Conservation (phyloP, 768 basidiomycete species). For the Auricularia sp. region DNA sequence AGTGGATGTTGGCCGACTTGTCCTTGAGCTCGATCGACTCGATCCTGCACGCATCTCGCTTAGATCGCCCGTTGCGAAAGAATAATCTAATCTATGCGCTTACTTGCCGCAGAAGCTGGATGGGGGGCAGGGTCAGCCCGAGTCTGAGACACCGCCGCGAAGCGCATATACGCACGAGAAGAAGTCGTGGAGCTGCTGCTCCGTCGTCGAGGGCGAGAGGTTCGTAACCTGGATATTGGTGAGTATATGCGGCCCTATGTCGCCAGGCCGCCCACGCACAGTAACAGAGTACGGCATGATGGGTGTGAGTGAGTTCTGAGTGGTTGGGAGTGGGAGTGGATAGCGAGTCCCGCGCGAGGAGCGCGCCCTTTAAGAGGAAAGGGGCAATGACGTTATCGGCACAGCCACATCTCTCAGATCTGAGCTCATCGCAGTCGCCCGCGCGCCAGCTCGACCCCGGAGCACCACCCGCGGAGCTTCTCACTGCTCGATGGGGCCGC, state of each 20-base stretch:
- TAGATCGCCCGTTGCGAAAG: constrained; percentile 6
- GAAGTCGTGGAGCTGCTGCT: constrained; percentile 65
- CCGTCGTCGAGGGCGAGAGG: constrained; percentile 55
- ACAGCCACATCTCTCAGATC: not conserved
- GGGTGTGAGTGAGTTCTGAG: not conserved
- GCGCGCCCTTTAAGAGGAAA: not conserved
- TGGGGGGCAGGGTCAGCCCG: not conserved
- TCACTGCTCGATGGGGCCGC: too few species aligned
- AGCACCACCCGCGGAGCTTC: not conserved
- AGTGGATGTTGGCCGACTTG: constrained; percentile 60
- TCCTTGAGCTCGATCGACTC: constrained; percentile 48
- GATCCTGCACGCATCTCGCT: constrained; percentile 38
- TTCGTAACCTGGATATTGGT: constrained; percentile 50
- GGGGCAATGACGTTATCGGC: not conserved
- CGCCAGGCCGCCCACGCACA: constrained; percentile 22
- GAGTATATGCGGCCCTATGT: too few species aligned
- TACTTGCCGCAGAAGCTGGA: constrained; percentile 81
- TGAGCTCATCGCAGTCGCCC: not conserved
- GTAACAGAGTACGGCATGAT: constrained; percentile 29
- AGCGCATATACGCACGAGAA: constrained; percentile 49
- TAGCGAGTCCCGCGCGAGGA: not conserved
- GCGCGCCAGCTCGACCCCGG: not conserved
- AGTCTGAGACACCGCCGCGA: not conserved
- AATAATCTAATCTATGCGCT: constrained; percentile 12
- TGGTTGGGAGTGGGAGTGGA: not conserved